phyloP scores from a whole-genome alignment of 2,329 filamentous ascomycete genomes.

The Claviceps lovelessii region DNA sequence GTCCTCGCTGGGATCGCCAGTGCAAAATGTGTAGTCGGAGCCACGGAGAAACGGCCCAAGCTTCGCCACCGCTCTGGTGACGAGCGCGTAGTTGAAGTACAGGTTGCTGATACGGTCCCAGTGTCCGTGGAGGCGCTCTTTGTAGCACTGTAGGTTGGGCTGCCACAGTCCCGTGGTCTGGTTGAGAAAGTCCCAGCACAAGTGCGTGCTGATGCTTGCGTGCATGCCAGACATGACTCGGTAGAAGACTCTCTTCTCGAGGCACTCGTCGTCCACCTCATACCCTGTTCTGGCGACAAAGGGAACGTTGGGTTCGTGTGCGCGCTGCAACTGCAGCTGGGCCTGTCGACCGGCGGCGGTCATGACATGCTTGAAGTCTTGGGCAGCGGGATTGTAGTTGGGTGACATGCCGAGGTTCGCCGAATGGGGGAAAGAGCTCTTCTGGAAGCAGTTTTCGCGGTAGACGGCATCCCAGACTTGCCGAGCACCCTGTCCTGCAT shows the following conservation, averaged over 20 bases:
- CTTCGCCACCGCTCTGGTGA: constrained; percentile 83
- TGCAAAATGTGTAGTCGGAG: constrained; percentile 74
- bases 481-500: constrained; percentile 66
- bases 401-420: constrained; percentile 37
- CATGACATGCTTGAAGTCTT: constrained; percentile 48
- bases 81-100: constrained; percentile 98
- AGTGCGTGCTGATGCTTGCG: constrained; percentile 86
- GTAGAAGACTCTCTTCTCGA: constrained; percentile 98
- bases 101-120: constrained; percentile 92
- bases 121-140: constrained; percentile 64
- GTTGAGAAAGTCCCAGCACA: constrained; percentile 94
- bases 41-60: constrained; percentile 61
- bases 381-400: constrained; percentile 37
- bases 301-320: constrained; percentile 34
- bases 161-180: constrained; percentile 88
- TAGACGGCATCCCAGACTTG: constrained; percentile 97
- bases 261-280: constrained; percentile 76
- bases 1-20: constrained; percentile 70
- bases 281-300: constrained; percentile 51
- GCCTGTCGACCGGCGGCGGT: constrained; percentile 45
- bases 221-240: constrained; percentile 95
- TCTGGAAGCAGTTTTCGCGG: constrained; percentile 87
- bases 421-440: constrained; percentile 46
- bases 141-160: constrained; percentile 82
- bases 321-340: constrained; percentile 39